Conservation (phyloP, 2,329 filamentous ascomycete genomes). For the Fusarium sp. region DNA sequence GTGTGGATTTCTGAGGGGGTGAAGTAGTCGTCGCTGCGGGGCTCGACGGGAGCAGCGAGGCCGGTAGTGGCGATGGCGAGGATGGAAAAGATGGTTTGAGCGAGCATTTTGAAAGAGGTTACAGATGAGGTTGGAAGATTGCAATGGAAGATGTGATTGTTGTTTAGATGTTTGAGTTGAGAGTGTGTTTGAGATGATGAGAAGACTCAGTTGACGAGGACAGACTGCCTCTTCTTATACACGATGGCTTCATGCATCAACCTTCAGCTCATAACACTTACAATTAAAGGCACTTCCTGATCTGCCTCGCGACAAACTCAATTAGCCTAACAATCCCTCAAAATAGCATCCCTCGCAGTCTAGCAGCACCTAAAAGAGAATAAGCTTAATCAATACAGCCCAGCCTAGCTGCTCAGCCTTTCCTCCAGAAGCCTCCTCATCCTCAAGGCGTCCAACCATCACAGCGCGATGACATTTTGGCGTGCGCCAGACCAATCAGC, state of each 20-base stretch:
- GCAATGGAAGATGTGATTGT: background rate
- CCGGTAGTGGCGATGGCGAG: background rate
- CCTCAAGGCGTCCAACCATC: background rate
- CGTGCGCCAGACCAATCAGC: background rate
- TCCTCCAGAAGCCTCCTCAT: background rate
- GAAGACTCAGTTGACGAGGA: background rate
- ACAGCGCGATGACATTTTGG: background rate
- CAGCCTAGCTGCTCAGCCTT: background rate
- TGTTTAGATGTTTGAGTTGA: background rate
- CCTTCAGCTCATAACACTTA: background rate
- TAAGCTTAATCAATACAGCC: background rate
- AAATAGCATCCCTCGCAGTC: background rate
- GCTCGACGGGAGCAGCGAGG: conserved; percentile 1
- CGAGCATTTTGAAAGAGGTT: background rate
- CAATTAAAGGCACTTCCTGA: background rate
- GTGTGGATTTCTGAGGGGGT: background rate
- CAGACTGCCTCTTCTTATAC: background rate
- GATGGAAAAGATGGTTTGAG: background rate
- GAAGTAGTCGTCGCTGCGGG: background rate
- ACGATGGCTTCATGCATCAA: background rate
- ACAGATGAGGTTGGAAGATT: no score
- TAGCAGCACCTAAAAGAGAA: background rate
- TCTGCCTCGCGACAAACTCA: background rate
- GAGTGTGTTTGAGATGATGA: background rate
- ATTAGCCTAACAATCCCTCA: background rate